These are phyloP conservation scores for Ensete ventricosum DNA, from an alignment of 176 grass and related monocot species.

Conservation along the genomic window DNA sequence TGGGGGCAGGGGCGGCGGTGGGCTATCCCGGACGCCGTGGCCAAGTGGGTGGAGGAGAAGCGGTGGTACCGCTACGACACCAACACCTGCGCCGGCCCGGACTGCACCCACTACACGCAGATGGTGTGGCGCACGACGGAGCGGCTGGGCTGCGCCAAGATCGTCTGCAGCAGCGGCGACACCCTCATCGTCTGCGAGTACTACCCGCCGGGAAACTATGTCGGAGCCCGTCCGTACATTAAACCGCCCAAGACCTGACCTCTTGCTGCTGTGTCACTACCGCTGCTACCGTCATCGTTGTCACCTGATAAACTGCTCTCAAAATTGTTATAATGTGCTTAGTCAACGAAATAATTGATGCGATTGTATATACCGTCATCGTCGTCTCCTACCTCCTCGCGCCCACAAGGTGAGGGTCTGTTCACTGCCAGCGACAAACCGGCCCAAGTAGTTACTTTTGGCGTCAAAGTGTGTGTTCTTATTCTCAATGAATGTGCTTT, in stretches of 20 bases:
- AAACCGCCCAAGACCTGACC: background rate
- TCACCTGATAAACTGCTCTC: too few relatives aligned
- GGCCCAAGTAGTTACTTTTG: too few relatives aligned
- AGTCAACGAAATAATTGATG: too few relatives aligned
- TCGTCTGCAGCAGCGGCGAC: constrained; percentile 7
- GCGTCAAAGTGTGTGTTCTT: too few relatives aligned
- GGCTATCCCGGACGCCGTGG: background rate
- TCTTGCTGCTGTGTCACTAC: too few relatives aligned
- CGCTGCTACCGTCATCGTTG: too few relatives aligned
- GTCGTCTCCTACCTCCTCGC: too few relatives aligned
- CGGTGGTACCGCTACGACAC: background rate
- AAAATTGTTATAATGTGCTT: too few relatives aligned
- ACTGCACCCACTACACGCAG: constrained; percentile 25
- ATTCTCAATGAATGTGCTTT: too few relatives aligned
- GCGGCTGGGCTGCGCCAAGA: background rate
- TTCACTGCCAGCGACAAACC: too few relatives aligned
- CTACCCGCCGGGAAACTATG: background rate
- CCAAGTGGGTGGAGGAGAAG: constrained; percentile 4
- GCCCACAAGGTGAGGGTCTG: too few relatives aligned
- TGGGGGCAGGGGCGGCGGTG: constrained; percentile 2
- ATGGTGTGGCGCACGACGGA: constrained; percentile 16
- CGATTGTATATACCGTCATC: too few relatives aligned
- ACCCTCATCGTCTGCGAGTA: constrained; percentile 17
- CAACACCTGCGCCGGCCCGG: constrained; percentile 2
- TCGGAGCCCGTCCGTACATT: background rate